phyloP scores from a whole-genome alignment of 768 basidiomycete species.

The Coprinopsis sp. region DNA sequence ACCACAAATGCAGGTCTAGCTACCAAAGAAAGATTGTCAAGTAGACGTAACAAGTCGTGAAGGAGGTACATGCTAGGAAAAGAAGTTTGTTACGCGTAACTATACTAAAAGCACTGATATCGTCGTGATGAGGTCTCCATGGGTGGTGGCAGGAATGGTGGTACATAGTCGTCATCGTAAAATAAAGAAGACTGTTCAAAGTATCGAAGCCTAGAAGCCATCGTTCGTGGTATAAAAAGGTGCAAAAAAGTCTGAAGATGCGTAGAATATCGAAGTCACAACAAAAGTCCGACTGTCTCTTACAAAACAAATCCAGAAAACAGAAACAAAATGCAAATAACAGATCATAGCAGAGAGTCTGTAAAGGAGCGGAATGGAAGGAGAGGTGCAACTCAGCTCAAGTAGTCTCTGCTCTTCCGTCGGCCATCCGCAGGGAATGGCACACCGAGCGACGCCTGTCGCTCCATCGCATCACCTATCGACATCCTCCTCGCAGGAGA shows the following conservation, averaged over 20 bases:
- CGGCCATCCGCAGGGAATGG: constrained; percentile 50
- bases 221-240: no score
- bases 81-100: no score
- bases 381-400: constrained; percentile 24
- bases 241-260: no score
- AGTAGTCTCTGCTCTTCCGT: constrained; percentile 32
- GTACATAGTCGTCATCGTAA: no score
- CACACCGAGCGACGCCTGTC: constrained; percentile 30
- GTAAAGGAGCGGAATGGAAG: constrained; percentile 9
- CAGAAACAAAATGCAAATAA: constrained; percentile 2
- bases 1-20: no score
- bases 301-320: neutral
- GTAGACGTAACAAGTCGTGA: constrained; percentile 1
- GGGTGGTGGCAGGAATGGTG: no score
- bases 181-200: no score
- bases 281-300: constrained; percentile 1
- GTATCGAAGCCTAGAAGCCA: no score
- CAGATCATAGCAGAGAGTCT: neutral
- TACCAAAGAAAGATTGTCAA: no score
- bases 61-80: neutral
- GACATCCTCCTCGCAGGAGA: constrained; percentile 22
- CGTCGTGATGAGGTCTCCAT: no score
- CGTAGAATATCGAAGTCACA: neutral
- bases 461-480: constrained; percentile 12
- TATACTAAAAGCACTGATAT: no score